phyloP scores from a whole-genome alignment of 805 yeast genomes.

The Sungouiella blattae region DNA sequence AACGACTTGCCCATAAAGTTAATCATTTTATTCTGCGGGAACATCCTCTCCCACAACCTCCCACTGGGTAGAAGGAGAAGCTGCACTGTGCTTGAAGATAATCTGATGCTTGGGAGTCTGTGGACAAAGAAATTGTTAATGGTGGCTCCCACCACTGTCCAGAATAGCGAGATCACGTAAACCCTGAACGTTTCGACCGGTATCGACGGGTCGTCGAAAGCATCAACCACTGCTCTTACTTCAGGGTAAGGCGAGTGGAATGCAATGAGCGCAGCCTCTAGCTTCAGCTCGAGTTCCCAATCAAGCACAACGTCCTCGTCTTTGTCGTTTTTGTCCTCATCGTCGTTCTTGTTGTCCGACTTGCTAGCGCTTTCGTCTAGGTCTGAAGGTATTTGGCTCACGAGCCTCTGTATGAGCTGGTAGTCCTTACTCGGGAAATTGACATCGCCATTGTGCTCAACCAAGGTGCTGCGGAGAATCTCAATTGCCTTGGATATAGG shows the following conservation, averaged over 20 bases:
- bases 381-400: slow-evolving; percentile 16
- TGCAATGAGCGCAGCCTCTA: slow-evolving; percentile 42
- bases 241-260: slow-evolving; percentile 61
- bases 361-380: background rate
- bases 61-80: slow-evolving; percentile 39
- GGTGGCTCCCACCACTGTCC: slow-evolving; percentile 52
- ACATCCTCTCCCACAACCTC: slow-evolving; percentile 33
- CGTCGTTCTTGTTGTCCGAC: slow-evolving; percentile 1
- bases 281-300: slow-evolving; percentile 32
- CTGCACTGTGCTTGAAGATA: slow-evolving; percentile 38
- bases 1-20: slow-evolving; percentile 19
- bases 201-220: slow-evolving; percentile 47
- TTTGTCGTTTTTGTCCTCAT: slow-evolving; percentile 7
- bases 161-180: slow-evolving; percentile 49
- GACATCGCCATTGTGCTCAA: slow-evolving; percentile 28
- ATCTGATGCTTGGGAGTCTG: slow-evolving; percentile 49
- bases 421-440: slow-evolving; percentile 30
- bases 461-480: slow-evolving; percentile 32
- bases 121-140: slow-evolving; percentile 56
- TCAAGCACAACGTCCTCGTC: slow-evolving; percentile 13
- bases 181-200: slow-evolving; percentile 55
- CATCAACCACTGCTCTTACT: slow-evolving; percentile 62
- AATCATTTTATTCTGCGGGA: slow-evolving; percentile 24
- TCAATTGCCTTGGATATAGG: slow-evolving; percentile 22
- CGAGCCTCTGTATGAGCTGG: slow-evolving; percentile 22